phyloP scores from a whole-genome alignment of 2,329 filamentous ascomycete genomes.

The Coniochaeta prunicola region DNA sequence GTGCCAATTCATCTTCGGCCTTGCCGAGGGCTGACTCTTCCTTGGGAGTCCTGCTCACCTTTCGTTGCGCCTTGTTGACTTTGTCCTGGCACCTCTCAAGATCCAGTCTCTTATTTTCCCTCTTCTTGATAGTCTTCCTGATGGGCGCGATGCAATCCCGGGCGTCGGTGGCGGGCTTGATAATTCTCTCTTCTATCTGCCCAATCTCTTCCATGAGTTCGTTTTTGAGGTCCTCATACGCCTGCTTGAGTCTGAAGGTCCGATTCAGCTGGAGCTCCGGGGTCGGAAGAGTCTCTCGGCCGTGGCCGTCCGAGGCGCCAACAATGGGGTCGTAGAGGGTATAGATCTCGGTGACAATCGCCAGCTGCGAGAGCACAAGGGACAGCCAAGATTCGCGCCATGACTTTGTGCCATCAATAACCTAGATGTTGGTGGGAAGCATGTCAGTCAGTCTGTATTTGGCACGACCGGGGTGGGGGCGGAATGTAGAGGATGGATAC shows the following conservation, averaged over 20 bases:
- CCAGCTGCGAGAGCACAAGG: slow-evolving; percentile 62
- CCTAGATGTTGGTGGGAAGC: slow-evolving; percentile 34
- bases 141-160: slow-evolving; percentile 63
- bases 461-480: slow-evolving; percentile 1
- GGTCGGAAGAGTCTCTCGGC: slow-evolving; percentile 50
- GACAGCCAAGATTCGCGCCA: slow-evolving; percentile 76
- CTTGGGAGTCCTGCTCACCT: slow-evolving; percentile 61
- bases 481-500: slow-evolving; percentile 32
- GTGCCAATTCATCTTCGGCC: slow-evolving; percentile 61
- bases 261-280: slow-evolving; percentile 56
- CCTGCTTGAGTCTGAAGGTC: slow-evolving; percentile 55
- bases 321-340: slow-evolving; percentile 70
- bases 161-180: slow-evolving; percentile 62
- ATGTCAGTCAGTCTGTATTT: neutral
- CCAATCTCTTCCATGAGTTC: slow-evolving; percentile 66
- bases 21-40: slow-evolving; percentile 67
- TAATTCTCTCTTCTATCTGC: slow-evolving; percentile 62
- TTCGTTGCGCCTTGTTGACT: slow-evolving; percentile 62
- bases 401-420: slow-evolving; percentile 66
- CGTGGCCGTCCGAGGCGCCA: slow-evolving; percentile 51
- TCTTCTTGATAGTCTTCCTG: slow-evolving; percentile 77
- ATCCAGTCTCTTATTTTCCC: slow-evolving; percentile 75
- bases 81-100: slow-evolving; percentile 71
- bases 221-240: slow-evolving; percentile 62
- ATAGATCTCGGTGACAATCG: slow-evolving; percentile 61